These are phyloP conservation scores for Diaporthe sp. DNA, from an alignment of 2,329 filamentous ascomycete genomes.

Conservation along the genomic window DNA sequence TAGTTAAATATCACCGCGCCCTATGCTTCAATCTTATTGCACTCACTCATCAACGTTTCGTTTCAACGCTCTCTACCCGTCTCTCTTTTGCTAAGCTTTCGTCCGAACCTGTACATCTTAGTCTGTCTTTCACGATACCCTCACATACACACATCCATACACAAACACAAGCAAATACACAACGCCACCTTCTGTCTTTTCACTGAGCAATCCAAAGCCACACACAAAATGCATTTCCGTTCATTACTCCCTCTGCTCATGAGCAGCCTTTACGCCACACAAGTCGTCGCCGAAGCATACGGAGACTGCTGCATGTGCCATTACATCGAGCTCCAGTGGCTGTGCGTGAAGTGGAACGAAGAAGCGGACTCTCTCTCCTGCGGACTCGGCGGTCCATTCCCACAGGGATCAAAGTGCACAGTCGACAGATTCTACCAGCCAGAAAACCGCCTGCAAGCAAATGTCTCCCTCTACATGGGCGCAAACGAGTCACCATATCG, in stretches of 20 bases:
- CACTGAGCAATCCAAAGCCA: background rate
- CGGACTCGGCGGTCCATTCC: conserved; percentile 6
- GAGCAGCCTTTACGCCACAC: conserved; percentile 4
- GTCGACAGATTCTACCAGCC: conserved; percentile 25
- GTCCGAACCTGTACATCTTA: background rate
- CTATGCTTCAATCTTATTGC: background rate
- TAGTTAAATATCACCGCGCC: conserved; percentile 8
- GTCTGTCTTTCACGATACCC: conserved; percentile 20
- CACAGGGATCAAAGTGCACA: conserved; percentile 10
- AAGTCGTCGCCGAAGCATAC: background rate
- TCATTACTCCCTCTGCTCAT: conserved; percentile 16
- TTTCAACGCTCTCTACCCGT: conserved; percentile 23
- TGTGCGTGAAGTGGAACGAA: conserved; percentile 28
- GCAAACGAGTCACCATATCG: conserved; percentile 8
- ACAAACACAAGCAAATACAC: background rate
- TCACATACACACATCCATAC: background rate
- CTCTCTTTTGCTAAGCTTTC: conserved; percentile 22
- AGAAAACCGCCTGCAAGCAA: conserved; percentile 15
- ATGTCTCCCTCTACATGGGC: conserved; percentile 4
- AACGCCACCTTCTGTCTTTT: background rate
- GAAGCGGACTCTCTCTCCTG: conserved; percentile 4
- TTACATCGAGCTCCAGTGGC: conserved; percentile 12
- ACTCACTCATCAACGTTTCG: background rate
- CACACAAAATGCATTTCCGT: conserved; percentile 7
- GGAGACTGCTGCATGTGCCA: conserved; percentile 24